Percentiles rank a stretch among this genome's conserved stretches.
Evolutionary conservation across 1,284 basidiomycete species (phyloP).

Genomic region (Trametes versicolor): DNA sequence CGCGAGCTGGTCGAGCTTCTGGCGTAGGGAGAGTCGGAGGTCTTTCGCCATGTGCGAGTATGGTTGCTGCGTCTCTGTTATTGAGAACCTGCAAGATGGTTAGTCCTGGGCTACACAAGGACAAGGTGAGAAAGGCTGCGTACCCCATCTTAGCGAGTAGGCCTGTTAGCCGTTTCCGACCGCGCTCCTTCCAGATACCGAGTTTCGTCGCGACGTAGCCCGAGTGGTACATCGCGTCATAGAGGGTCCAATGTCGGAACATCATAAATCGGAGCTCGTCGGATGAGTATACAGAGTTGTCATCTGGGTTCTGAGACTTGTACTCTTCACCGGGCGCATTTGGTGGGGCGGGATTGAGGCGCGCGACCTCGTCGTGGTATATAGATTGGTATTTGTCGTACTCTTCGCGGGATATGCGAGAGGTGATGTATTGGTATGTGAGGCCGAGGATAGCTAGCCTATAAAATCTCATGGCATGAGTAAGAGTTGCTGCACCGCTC

Average conservation of each 20-base stretch:
- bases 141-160: slow-evolving; percentile 99
- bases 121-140: slow-evolving; percentile 39
- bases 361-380: slow-evolving; percentile 90
- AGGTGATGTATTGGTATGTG: slow-evolving; percentile 91
- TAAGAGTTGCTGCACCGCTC: background rate
- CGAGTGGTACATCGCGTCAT: slow-evolving; percentile 98
- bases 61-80: slow-evolving; percentile 92
- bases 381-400: slow-evolving; percentile 87
- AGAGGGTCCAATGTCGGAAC: slow-evolving; percentile 97
- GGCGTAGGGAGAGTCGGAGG: slow-evolving; percentile 84
- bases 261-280: slow-evolving; percentile 95
- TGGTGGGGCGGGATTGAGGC: slow-evolving; percentile 77
- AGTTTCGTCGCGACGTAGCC: slow-evolving; percentile 96
- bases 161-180: slow-evolving; percentile 89
- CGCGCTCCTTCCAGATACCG: slow-evolving; percentile 96
- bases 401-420: slow-evolving; percentile 85
- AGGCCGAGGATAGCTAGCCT: slow-evolving; percentile 95
- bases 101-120: background rate
- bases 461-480: slow-evolving; percentile 9
- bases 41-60: slow-evolving; percentile 98
- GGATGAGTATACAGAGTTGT: slow-evolving; percentile 79
- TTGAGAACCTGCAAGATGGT: slow-evolving; percentile 75
- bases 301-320: slow-evolving; percentile 75
- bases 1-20: slow-evolving; percentile 89
- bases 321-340: slow-evolving; percentile 51